Base-by-base conservation (phyloP, 2,329 filamentous ascomycete genomes). In the Plenodomus tracheiphilus region DNA sequence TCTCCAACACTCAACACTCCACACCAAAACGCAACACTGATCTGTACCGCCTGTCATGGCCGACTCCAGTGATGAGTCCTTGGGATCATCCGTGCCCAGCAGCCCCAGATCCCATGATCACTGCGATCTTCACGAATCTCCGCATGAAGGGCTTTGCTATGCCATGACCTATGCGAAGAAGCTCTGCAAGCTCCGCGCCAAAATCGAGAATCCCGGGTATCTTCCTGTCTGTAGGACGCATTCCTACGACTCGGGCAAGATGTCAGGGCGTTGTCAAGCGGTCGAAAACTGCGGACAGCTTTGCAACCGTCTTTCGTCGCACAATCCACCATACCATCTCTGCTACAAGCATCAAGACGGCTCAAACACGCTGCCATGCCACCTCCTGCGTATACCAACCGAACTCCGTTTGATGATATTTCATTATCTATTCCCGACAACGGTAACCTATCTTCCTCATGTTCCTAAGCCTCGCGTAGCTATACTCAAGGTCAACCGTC, bases 331-430 rank as follows among this genome's bases (percentile, higher is more conserved):
- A 6, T 59, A 49, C 41, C 42, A 55, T 20, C 32, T 62, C 2
- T 64, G 56, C 43, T n/a, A 1, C 11, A 40, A 49, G 15, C 61
- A 59, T 16, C 13, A 41, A 10, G 18, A 43, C 11, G 52, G 51
- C 2, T 49, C 51, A 2, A 36, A 36, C 5, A 47, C 49, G 4
- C 42, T 62, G 4, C 59, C 55, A 15, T 64, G 57, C 30, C 41
- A 54, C 39, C 32, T 62, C 34, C 38, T 56, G 9, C 30, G 32
- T 9, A 18, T 64, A 11, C 57, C 59, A 1, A 51, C 49, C 0
- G 61, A 64, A 36, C 37, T 64, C 2, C 52, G 56, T 3, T 19
- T 58, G 6, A 54, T 55, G 52, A 54, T 62, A 10, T 54, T 58
- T 10, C 50, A 55, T 1, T 47, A 59, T 18, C n/a, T 58, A 0